These are phyloP conservation scores for Xylaria sp. DNA, from an alignment of 2,329 filamentous ascomycete genomes.

Conservation along the genomic window DNA sequence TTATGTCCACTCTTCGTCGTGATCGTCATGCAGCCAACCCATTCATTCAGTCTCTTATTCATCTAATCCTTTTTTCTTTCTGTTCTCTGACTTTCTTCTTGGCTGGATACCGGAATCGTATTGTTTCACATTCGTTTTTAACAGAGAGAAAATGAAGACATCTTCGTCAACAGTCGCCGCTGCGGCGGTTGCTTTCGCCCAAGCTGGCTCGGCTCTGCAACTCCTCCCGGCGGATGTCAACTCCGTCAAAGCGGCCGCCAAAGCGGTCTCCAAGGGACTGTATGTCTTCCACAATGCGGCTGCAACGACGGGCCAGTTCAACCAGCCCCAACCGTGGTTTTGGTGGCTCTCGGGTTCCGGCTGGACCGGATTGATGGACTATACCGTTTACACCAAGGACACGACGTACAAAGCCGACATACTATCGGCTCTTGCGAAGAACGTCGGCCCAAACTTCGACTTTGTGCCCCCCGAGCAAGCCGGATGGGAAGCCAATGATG, in stretches of 20 bases:
- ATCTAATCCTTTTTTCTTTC: background rate
- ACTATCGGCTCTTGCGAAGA: constrained; percentile 56
- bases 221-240: constrained; percentile 40
- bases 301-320: constrained; percentile 48
- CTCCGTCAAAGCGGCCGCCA: constrained; percentile 44
- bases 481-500: constrained; percentile 63
- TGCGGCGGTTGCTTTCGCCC: constrained; percentile 34
- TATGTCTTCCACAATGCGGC: constrained; percentile 46
- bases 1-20: constrained; percentile 10
- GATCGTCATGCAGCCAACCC: background rate
- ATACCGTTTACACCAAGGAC: constrained; percentile 57
- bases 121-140: constrained; percentile 5
- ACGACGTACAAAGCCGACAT: constrained; percentile 59
- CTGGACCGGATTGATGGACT: constrained; percentile 51
- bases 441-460: constrained; percentile 58
- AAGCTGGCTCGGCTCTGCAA: constrained; percentile 38
- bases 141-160: constrained; percentile 37
- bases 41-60: constrained; percentile 6
- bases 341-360: constrained; percentile 51
- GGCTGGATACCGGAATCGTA: constrained; percentile 2
- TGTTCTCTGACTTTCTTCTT: constrained; percentile 3
- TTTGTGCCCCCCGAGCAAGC: constrained; percentile 62
- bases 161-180: constrained; percentile 32
- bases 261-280: constrained; percentile 45
- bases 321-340: constrained; percentile 49